Conservation (phyloP, 805 yeast genomes). For the Kluyveromyces lactis region DNA sequence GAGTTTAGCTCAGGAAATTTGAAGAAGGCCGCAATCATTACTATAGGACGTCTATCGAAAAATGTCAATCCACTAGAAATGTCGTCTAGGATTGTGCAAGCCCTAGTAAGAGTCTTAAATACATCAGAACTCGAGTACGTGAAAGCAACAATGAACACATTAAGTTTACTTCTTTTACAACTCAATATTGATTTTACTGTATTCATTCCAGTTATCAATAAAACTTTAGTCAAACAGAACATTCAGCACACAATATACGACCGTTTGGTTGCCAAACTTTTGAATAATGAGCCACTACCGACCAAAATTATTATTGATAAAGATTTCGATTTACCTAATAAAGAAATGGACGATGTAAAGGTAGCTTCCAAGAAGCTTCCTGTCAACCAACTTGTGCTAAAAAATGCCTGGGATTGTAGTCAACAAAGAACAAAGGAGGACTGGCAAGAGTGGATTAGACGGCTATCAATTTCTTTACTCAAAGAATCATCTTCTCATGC, state of each 20-base stretch:
- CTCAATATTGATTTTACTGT: constrained; percentile 78
- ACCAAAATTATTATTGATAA: constrained; percentile 62
- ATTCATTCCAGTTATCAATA: constrained; percentile 75
- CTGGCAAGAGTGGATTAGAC: constrained; percentile 96
- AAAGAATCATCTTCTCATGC: constrained; percentile 95
- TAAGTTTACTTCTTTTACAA: constrained; percentile 70
- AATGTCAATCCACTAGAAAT: constrained; percentile 70
- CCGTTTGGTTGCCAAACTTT: constrained; percentile 64
- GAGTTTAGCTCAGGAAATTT: constrained; percentile 57
- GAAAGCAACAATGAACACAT: constrained; percentile 63
- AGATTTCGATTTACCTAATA: constrained; percentile 37
- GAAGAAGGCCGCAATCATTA: constrained; percentile 66
- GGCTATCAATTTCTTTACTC: constrained; percentile 74
- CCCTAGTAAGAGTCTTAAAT: constrained; percentile 61
- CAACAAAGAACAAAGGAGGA: constrained; percentile 87
- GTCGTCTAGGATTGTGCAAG: constrained; percentile 86
- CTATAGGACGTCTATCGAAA: constrained; percentile 74
- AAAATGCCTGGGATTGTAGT: constrained; percentile 85
- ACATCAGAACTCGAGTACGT: constrained; percentile 49
- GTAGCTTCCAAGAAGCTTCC: constrained; percentile 69
- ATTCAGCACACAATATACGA: constrained; percentile 72
- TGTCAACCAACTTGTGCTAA: constrained; percentile 52
- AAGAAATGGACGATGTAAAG: constrained; percentile 44
- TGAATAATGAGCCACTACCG: constrained; percentile 83
- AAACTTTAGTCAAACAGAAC: constrained; percentile 51